Evolutionary conservation across 768 basidiomycete genomes (phyloP).

Genomic region (Pisolithus microcarpus): DNA sequence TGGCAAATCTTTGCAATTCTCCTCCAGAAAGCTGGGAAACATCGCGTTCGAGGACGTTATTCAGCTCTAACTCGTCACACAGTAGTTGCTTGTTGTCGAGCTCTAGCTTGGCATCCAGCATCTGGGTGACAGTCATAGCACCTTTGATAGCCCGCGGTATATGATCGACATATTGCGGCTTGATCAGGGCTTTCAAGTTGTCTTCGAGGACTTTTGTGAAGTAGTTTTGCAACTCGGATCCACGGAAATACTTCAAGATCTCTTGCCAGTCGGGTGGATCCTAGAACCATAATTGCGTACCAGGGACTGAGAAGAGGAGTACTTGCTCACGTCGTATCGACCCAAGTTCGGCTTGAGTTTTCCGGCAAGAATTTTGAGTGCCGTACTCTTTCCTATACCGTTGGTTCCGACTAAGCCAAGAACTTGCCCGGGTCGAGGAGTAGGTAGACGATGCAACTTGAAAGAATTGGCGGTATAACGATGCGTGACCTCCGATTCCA

Average conservation of each 20-base stretch:
- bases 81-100: conserved; percentile 82
- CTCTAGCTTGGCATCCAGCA: conserved; percentile 90
- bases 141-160: conserved; percentile 96
- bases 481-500: conserved; percentile 94
- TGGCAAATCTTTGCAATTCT: conserved; percentile 96
- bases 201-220: conserved; percentile 99
- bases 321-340: conserved; percentile 74
- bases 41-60: conserved; percentile 79
- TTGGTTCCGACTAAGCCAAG: conserved; percentile 98
- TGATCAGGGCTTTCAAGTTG: conserved; percentile 96
- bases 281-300: conserved; percentile 30
- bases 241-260: conserved; percentile 96
- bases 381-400: conserved; percentile 99
- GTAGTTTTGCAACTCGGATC: conserved; percentile 98
- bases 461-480: conserved; percentile 98
- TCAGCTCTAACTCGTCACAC: conserved; percentile 81
- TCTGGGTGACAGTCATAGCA: conserved; percentile 73
- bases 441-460: conserved; percentile 97
- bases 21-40: conserved; percentile 87
- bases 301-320: not conserved
- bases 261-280: conserved; percentile 99
- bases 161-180: conserved; percentile 99
- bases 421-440: conserved; percentile 95
- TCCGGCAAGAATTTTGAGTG: conserved; percentile 92
- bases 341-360: conserved; percentile 98